Conservation (phyloP, 345 rosid genomes). For the Arabidopsis suecica region DNA sequence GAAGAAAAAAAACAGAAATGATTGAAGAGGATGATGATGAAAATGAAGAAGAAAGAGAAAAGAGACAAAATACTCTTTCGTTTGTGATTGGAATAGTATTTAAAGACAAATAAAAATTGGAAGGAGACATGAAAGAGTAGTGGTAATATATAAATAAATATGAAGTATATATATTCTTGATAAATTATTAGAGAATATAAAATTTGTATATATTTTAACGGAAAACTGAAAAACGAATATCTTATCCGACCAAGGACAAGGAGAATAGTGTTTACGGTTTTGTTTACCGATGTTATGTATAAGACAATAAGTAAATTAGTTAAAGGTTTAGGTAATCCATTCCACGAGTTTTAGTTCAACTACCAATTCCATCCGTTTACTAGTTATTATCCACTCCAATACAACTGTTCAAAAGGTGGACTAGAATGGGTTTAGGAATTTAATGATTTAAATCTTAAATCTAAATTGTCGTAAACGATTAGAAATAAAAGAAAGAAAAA, state of each 20-base stretch:
- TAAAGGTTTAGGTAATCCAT: conserved; percentile 34
- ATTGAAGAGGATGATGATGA: conserved; percentile 31
- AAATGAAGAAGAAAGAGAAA: conserved; percentile 16
- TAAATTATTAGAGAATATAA: conserved; percentile 34
- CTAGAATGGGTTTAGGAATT: background rate
- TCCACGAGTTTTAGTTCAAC: conserved; percentile 42
- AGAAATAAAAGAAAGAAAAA: too few relatives aligned
- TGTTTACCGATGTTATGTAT: conserved; percentile 6
- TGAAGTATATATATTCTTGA: conserved; percentile 14
- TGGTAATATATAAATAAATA: conserved; percentile 26
- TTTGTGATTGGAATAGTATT: conserved; percentile 35
- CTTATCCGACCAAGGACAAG: conserved; percentile 41
- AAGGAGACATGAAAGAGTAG: conserved; percentile 46
- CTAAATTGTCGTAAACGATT: too few relatives aligned
- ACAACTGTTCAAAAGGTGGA: background rate
- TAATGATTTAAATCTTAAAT: background rate
- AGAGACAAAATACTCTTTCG: conserved; percentile 40
- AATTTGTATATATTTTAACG: conserved; percentile 31
- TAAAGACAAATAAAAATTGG: conserved; percentile 29
- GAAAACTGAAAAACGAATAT: conserved; percentile 46
- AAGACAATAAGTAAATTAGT: conserved; percentile 20
- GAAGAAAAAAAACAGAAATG: background rate
- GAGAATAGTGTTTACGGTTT: background rate
- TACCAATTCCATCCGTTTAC: conserved; percentile 25
- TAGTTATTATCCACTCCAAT: conserved; percentile 27